These are phyloP conservation scores for Euphorbia lathyris DNA, from an alignment of 345 rosid genomes.

Conservation along the genomic window DNA sequence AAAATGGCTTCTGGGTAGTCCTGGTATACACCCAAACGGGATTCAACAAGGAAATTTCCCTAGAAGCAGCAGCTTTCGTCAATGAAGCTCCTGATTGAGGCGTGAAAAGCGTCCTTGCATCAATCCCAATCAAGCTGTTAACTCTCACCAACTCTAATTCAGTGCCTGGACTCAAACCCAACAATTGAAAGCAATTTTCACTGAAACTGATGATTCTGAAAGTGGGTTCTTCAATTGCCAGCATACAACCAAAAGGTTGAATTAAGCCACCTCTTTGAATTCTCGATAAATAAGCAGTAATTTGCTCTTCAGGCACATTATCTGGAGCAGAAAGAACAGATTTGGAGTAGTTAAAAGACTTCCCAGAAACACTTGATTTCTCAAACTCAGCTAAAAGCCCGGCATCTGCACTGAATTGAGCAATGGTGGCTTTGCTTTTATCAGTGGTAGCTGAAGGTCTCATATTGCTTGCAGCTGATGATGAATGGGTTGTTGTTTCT, in stretches of 20 bases:
- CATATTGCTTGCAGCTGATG: slow-evolving; percentile 53
- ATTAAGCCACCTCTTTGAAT: slow-evolving; percentile 81
- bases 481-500: slow-evolving; percentile 13
- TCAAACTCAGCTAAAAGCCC: slow-evolving; percentile 68
- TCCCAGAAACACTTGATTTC: slow-evolving; percentile 56
- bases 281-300: slow-evolving; percentile 56
- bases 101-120: slow-evolving; percentile 61
- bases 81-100: slow-evolving; percentile 55
- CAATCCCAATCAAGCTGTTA: slow-evolving; percentile 59
- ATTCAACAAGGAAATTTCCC: slow-evolving; percentile 65
- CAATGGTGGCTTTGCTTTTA: slow-evolving; percentile 37
- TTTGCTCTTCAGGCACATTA: slow-evolving; percentile 56
- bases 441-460: slow-evolving; percentile 20
- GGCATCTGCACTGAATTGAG: slow-evolving; percentile 75
- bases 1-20: slow-evolving; percentile 55
- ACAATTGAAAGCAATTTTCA: slow-evolving; percentile 58
- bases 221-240: slow-evolving; percentile 59
- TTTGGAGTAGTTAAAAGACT: slow-evolving; percentile 66
- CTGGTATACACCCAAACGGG: slow-evolving; percentile 69
- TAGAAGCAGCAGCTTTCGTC: slow-evolving; percentile 57
- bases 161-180: slow-evolving; percentile 31
- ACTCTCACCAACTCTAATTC: slow-evolving; percentile 12
- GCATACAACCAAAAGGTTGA: slow-evolving; percentile 78
- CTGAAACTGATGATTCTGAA: slow-evolving; percentile 59
- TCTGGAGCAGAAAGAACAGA: slow-evolving; percentile 48